These are phyloP conservation scores for Oryza glaberrima DNA, from an alignment of 176 grass and related monocot species.

Conservation along the genomic window DNA sequence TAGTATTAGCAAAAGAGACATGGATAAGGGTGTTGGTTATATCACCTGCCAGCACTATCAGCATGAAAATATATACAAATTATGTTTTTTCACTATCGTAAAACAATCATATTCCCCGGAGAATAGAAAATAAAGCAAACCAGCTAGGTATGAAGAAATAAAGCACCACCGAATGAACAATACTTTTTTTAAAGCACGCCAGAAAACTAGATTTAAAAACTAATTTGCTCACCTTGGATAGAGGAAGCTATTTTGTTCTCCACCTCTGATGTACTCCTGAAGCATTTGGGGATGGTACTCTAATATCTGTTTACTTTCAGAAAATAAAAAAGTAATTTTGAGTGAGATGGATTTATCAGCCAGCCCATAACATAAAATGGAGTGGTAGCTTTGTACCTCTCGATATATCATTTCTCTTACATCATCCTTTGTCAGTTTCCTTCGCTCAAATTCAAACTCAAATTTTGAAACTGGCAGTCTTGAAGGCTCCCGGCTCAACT, in stretches of 20 bases:
- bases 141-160: neutral
- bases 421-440: slow-evolving; percentile 79
- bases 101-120: neutral
- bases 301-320: slow-evolving; percentile 93
- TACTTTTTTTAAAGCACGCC: neutral
- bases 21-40: neutral
- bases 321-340: slow-evolving; percentile 37
- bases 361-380: slow-evolving; percentile 26
- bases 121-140: neutral
- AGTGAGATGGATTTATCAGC: slow-evolving; percentile 28
- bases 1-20: slow-evolving; percentile 28
- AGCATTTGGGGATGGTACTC: slow-evolving; percentile 97
- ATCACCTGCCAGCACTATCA: slow-evolving; percentile 23
- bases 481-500: slow-evolving; percentile 66
- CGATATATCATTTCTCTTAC: slow-evolving; percentile 86
- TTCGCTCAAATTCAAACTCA: slow-evolving; percentile 93
- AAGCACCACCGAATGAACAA: neutral
- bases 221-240: slow-evolving; percentile 75
- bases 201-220: slow-evolving; percentile 2
- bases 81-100: slow-evolving; percentile 21
- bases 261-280: slow-evolving; percentile 72
- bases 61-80: slow-evolving; percentile 19
- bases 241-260: slow-evolving; percentile 78
- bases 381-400: slow-evolving; percentile 62
- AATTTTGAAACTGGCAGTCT: slow-evolving; percentile 77